These are phyloP conservation scores for Melastoma candidum DNA, from an alignment of 441 rosid genomes.

Conservation along the genomic window DNA sequence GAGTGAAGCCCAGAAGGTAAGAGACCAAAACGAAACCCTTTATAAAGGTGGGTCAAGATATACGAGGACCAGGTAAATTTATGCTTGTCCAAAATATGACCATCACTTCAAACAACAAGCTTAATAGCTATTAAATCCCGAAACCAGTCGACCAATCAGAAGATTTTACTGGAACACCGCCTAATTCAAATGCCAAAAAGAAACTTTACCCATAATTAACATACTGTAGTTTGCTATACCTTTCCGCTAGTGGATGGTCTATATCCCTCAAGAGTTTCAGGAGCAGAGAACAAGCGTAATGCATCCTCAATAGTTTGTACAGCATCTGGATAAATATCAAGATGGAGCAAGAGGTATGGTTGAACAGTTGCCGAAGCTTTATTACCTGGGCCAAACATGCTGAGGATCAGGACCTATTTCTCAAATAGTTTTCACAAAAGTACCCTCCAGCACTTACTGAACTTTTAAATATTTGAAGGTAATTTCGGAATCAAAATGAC, in stretches of 20 bases:
- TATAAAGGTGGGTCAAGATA: too few species aligned
- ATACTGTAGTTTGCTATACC: slow-evolving; percentile 26
- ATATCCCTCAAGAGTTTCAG: slow-evolving; percentile 88
- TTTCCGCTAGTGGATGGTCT: slow-evolving; percentile 68
- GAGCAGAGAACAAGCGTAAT: slow-evolving; percentile 61
- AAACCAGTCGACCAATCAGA: too few species aligned
- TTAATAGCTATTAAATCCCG: not conserved
- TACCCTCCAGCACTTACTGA: too few species aligned
- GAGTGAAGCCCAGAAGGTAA: too few species aligned
- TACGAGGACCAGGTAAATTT: too few species aligned
- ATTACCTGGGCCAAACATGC: slow-evolving; percentile 39
- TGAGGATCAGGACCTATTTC: not conserved
- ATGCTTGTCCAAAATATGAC: not conserved
- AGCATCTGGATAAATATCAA: slow-evolving; percentile 70
- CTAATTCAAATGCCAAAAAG: too few species aligned
- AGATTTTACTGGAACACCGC: too few species aligned
- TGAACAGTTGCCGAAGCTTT: slow-evolving; percentile 81
- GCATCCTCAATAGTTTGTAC: slow-evolving; percentile 75
- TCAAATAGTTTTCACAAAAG: not conserved
- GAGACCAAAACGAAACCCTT: too few species aligned
- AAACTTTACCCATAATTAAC: too few species aligned
- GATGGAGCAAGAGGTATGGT: slow-evolving; percentile 78
- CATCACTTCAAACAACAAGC: slow-evolving; percentile 5
- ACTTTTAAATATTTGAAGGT: too few species aligned
- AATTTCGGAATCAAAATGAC: too few species aligned